Percentiles rank a stretch among this genome's conserved stretches.
These are phyloP conservation scores for Huntiella omanensis DNA, from an alignment of 2,329 filamentous ascomycete species.

Conservation along the genomic window DNA sequence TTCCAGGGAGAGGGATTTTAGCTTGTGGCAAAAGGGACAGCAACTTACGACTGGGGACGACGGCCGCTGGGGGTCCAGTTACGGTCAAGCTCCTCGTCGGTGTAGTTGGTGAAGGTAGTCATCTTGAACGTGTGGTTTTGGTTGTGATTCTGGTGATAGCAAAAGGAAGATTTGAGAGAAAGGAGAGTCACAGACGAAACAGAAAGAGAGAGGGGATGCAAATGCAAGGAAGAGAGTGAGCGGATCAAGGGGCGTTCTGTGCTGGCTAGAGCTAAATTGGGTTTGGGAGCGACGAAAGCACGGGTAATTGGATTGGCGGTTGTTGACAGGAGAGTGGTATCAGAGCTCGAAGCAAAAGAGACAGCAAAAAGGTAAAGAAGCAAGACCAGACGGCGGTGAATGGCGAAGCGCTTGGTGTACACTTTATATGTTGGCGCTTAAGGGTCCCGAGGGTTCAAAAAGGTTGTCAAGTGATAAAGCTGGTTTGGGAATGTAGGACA, in stretches of 20 bases:
- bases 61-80: slow-evolving; percentile 64
- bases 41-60: slow-evolving; percentile 66
- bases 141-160: not conserved
- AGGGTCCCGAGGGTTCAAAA: too few relatives aligned
- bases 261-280: too few relatives aligned
- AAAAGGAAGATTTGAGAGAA: not conserved
- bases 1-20: slow-evolving; percentile 22
- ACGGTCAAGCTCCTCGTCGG: slow-evolving; percentile 50
- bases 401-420: too few relatives aligned
- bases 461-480: too few relatives aligned
- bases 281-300: too few relatives aligned
- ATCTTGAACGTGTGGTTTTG: slow-evolving; percentile 14
- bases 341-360: not conserved
- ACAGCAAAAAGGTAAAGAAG: not conserved
- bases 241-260: not conserved
- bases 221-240: not conserved
- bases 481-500: too few relatives aligned
- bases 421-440: too few relatives aligned
- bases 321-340: not conserved
- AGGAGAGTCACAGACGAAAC: not conserved
- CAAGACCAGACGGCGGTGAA: not conserved
- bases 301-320: too few relatives aligned
- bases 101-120: slow-evolving; percentile 18
- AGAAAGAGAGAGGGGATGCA: not conserved
- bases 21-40: not conserved